A percentile compares a stretch with the other conserved stretches of the same genome.
Conservation (phyloP, 2,329 filamentous ascomycete genomes). For the Xylogone sp. region DNA sequence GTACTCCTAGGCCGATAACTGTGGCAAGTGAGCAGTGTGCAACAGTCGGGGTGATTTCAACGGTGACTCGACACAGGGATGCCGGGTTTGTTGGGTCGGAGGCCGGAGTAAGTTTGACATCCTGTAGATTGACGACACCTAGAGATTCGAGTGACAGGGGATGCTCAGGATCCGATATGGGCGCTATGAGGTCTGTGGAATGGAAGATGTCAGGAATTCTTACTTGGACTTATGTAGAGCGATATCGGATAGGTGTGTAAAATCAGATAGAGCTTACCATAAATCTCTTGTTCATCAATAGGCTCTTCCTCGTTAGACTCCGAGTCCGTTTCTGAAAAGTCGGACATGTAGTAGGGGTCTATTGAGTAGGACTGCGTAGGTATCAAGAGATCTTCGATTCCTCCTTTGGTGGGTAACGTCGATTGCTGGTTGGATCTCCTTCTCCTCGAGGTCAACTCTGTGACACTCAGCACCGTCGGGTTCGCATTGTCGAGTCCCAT, state of each 20-base stretch:
- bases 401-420: conserved; percentile 29
- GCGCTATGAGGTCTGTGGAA: conserved; percentile 78
- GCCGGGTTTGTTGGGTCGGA: conserved; percentile 48
- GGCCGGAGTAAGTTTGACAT: conserved; percentile 77
- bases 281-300: conserved; percentile 97
- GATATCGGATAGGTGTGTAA: background rate
- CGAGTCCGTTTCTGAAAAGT: conserved; percentile 27
- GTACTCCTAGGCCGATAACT: conserved; percentile 89
- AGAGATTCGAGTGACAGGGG: conserved; percentile 90
- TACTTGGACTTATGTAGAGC: background rate
- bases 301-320: conserved; percentile 69
- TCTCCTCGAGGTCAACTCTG: conserved; percentile 81
- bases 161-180: conserved; percentile 95
- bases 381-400: conserved; percentile 23
- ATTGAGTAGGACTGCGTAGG: conserved; percentile 23
- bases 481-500: conserved; percentile 69
- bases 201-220: conserved; percentile 27
- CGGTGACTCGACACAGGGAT: conserved; percentile 68
- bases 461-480: conserved; percentile 83
- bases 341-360: conserved; percentile 31
- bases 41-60: conserved; percentile 93
- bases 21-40: conserved; percentile 96
- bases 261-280: conserved; percentile 51
- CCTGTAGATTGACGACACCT: conserved; percentile 91
- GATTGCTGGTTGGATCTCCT: conserved; percentile 46